Evolutionary conservation across 1,139 yeast species (phyloP).

Genomic region (Kazachstania sp.): DNA sequence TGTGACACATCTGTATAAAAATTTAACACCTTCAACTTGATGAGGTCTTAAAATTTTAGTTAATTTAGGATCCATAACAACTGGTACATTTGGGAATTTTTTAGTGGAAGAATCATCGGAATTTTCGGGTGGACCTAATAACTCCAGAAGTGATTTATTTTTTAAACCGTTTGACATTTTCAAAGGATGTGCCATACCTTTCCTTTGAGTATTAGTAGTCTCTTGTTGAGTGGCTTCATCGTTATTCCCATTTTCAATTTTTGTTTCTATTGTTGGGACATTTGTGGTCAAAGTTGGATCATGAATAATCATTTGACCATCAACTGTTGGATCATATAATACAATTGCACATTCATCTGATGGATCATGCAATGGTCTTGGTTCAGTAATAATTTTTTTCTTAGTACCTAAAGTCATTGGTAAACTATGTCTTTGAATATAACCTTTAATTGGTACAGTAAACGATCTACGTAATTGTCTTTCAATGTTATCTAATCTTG

Average conservation of each 20-base stretch:
- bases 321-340: slow-evolving; percentile 85
- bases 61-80: slow-evolving; percentile 85
- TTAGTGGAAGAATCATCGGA: slow-evolving; percentile 17
- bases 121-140: slow-evolving; percentile 58
- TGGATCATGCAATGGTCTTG: slow-evolving; percentile 90
- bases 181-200: slow-evolving; percentile 14
- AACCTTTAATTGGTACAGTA: slow-evolving; percentile 41
- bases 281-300: slow-evolving; percentile 11
- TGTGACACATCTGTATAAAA: slow-evolving; percentile 80
- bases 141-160: slow-evolving; percentile 70
- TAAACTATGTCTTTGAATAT: slow-evolving; percentile 33
- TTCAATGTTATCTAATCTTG: slow-evolving; percentile 32
- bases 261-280: neutral
- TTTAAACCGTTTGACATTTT: slow-evolving; percentile 28
- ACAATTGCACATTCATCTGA: slow-evolving; percentile 90
- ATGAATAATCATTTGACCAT: slow-evolving; percentile 33
- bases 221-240: no score
- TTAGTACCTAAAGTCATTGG: slow-evolving; percentile 84
- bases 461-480: slow-evolving; percentile 36
- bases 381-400: slow-evolving; percentile 59
- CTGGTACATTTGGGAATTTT: slow-evolving; percentile 79
- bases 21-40: slow-evolving; percentile 92
- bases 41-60: slow-evolving; percentile 87
- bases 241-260: neutral
- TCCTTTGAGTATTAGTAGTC: neutral